Conservation (phyloP, 2,329 filamentous ascomycete genomes). For the Sporothrix pseudoabietina region DNA sequence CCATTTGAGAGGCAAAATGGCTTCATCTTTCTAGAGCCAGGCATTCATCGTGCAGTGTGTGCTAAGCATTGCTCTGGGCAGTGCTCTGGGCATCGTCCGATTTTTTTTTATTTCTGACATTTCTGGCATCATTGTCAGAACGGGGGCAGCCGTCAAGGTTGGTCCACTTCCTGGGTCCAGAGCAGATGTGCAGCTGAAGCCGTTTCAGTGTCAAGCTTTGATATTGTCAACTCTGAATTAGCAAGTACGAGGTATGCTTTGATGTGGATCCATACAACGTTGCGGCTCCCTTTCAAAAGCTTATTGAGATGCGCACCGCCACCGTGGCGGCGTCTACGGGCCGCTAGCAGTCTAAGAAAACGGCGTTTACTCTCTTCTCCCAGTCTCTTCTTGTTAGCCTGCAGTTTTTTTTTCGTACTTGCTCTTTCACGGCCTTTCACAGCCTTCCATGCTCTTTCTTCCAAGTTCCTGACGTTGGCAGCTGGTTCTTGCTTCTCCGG, state of each 20-base stretch:
- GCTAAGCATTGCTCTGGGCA: not conserved
- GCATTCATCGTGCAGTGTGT: not conserved
- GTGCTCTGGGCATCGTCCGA: not conserved
- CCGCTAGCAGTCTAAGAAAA: not conserved
- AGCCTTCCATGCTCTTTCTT: not conserved
- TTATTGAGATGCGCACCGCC: not conserved
- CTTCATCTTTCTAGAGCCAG: not conserved
- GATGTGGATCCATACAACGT: not conserved
- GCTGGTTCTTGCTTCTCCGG: not conserved
- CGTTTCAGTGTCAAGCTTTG: too few relatives aligned
- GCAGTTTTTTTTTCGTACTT: not conserved
- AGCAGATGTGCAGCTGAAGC: too few relatives aligned
- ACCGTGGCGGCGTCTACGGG: not conserved
- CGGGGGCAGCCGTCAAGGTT: not conserved
- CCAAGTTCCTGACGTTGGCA: not conserved
- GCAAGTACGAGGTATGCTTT: too few relatives aligned
- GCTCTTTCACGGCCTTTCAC: not conserved
- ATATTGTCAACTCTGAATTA: too few relatives aligned
- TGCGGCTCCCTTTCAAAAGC: not conserved
- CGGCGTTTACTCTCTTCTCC: not conserved
- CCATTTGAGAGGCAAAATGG: conserved; percentile 4
- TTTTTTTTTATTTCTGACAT: not conserved
- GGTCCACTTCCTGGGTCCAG: not conserved
- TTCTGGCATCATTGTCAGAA: not conserved
- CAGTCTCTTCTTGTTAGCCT: not conserved